Evolutionary conservation across 2,329 filamentous ascomycete genomes (phyloP).

Genomic region (Alternaria arbusti): DNA sequence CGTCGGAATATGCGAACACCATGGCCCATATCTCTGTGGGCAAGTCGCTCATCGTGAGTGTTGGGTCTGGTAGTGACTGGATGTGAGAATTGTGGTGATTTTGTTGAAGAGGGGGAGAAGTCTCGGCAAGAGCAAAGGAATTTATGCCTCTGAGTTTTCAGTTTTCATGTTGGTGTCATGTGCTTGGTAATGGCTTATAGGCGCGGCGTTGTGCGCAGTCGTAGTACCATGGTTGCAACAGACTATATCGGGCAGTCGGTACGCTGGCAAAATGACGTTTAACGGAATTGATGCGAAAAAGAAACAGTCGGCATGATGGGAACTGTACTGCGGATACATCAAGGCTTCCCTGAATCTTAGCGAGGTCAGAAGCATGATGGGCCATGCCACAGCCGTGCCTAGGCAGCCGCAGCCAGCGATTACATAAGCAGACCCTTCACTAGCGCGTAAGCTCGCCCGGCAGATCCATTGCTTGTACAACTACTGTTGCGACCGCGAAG

Average conservation of each 20-base stretch:
- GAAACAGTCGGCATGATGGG: background rate
- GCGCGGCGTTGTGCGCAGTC: background rate
- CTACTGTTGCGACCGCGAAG: background rate
- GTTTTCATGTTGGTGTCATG: background rate
- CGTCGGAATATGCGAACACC: background rate
- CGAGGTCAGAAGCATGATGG: background rate
- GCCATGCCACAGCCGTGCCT: background rate
- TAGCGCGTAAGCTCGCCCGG: constrained; percentile 2
- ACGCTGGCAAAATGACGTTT: background rate
- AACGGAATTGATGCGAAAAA: background rate
- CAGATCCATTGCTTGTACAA: background rate
- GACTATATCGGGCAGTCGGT: background rate
- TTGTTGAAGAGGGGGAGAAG: background rate
- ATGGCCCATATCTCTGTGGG: background rate
- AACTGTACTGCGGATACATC: background rate
- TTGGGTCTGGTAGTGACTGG: background rate
- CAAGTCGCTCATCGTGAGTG: background rate
- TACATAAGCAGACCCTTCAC: constrained; percentile 5
- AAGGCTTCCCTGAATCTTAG: background rate
- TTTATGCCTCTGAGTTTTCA: background rate
- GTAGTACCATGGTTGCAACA: background rate
- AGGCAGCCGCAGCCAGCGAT: background rate
- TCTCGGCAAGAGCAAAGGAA: background rate
- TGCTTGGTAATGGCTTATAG: background rate
- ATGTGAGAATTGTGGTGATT: background rate